Conservation (phyloP, 768 basidiomycete genomes). For the Brasilioporus rufonigricans region DNA sequence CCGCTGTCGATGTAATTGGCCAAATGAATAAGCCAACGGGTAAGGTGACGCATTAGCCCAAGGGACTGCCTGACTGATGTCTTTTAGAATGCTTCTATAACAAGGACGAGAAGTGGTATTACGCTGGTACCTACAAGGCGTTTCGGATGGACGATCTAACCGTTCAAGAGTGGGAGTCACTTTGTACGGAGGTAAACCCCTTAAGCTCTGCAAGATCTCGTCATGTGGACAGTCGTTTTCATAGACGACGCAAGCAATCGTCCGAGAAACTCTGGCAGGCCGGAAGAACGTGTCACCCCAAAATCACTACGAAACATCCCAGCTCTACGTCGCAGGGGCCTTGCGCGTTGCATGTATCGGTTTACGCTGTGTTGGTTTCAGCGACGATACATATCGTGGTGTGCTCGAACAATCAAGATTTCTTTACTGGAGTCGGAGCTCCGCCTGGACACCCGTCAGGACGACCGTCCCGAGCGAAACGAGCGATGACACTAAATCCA, state of each 20-base stretch:
- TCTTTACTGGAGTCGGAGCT: constrained; percentile 22
- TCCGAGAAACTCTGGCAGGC: constrained; percentile 68
- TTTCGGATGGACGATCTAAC: constrained; percentile 66
- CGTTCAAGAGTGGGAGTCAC: constrained; percentile 63
- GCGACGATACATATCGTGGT: constrained; percentile 58
- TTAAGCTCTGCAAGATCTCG: neutral
- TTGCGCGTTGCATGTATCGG: constrained; percentile 72
- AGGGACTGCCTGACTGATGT: neutral
- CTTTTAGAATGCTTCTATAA: constrained; percentile 74
- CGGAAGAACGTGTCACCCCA: constrained; percentile 79
- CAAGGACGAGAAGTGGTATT: constrained; percentile 81
- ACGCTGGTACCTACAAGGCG: constrained; percentile 73
- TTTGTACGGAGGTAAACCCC: constrained; percentile 56
- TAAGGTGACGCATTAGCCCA: constrained; percentile 18
- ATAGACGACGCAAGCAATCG: constrained; percentile 62
- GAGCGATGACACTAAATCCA: constrained; percentile 10
- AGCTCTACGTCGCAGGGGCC: constrained; percentile 71
- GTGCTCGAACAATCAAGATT: constrained; percentile 60
- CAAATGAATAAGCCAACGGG: constrained; percentile 65
- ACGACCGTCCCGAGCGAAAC: constrained; percentile 12
- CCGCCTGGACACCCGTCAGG: constrained; percentile 14
- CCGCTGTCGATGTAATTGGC: constrained; percentile 56
- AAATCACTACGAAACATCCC: constrained; percentile 69
- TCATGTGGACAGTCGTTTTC: constrained; percentile 10
- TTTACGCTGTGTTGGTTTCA: constrained; percentile 77